A percentile compares a stretch with the other conserved stretches of the same genome.
phyloP scores from a whole-genome alignment of 805 yeast species.

The Pichia membranifaciens region DNA sequence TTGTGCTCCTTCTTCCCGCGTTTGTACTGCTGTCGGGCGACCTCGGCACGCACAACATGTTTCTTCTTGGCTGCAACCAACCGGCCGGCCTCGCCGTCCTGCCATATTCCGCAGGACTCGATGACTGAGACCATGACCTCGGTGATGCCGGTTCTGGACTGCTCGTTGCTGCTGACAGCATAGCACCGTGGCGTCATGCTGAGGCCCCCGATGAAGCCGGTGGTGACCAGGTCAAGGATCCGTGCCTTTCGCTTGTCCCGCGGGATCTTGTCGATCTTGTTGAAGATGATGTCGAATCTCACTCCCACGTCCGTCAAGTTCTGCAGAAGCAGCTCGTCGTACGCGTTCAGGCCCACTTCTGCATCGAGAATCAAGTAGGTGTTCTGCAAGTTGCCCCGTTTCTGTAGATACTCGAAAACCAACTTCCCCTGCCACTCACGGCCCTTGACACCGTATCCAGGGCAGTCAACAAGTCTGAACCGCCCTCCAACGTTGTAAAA shows the following conservation, averaged over 20 bases:
- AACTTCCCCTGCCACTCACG: constrained; percentile 60
- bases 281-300: constrained; percentile 69
- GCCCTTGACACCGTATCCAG: constrained; percentile 84
- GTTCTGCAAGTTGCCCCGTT: constrained; percentile 47
- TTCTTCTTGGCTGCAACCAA: not conserved
- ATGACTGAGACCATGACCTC: constrained; percentile 47
- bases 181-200: constrained; percentile 36
- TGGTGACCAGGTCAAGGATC: constrained; percentile 29
- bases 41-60: constrained; percentile 13
- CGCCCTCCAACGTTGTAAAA: constrained; percentile 62
- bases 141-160: constrained; percentile 44
- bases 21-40: constrained; percentile 7
- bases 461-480: constrained; percentile 72
- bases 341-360: constrained; percentile 49
- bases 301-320: constrained; percentile 49
- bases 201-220: constrained; percentile 30
- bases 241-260: constrained; percentile 27
- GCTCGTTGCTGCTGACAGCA: constrained; percentile 36
- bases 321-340: constrained; percentile 50
- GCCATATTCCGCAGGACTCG: constrained; percentile 43
- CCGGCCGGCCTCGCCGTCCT: not conserved
- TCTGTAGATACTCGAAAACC: constrained; percentile 54
- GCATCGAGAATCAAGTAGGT: constrained; percentile 61
- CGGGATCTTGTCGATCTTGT: constrained; percentile 62
- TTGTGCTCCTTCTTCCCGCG: constrained; percentile 10